phyloP scores from a whole-genome alignment of 2,329 filamentous ascomycete genomes.

The Aspergillus ustus region DNA sequence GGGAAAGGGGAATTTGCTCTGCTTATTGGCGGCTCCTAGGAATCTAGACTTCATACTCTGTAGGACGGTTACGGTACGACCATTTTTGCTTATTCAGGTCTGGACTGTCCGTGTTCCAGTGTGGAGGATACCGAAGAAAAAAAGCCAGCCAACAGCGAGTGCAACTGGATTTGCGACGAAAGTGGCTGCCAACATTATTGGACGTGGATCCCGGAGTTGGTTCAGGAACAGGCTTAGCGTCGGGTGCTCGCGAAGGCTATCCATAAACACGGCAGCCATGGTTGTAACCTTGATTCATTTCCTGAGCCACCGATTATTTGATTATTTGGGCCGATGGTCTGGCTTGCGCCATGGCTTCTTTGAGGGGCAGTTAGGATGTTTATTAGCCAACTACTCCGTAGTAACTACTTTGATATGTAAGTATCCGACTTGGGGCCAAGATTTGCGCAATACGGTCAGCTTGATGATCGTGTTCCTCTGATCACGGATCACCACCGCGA shows the following conservation, averaged over 20 bases:
- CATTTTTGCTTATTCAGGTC: not conserved
- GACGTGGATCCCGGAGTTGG: slow-evolving; percentile 3
- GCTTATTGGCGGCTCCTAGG: not conserved
- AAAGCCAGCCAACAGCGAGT: not conserved
- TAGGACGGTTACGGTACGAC: not conserved
- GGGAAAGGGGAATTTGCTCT: not conserved
- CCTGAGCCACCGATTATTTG: not conserved
- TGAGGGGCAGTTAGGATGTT: not conserved
- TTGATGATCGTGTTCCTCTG: not conserved
- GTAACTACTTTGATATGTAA: not conserved
- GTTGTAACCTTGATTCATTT: not conserved
- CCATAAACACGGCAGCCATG: not conserved
- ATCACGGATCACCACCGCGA: not conserved
- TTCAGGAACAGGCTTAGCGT: slow-evolving; percentile 40
- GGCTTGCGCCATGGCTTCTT: not conserved
- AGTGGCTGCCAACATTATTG: not conserved
- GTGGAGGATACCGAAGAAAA: not conserved
- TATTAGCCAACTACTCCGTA: not conserved
- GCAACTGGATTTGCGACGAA: not conserved
- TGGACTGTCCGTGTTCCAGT: not conserved
- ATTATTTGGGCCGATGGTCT: not conserved
- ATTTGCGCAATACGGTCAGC: not conserved
- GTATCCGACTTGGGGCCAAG: not conserved
- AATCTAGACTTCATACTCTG: not conserved
- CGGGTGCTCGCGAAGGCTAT: slow-evolving; percentile 1